Evolutionary conservation across 441 rosid species (phyloP).

Genomic region (Brassica balearica): DNA sequence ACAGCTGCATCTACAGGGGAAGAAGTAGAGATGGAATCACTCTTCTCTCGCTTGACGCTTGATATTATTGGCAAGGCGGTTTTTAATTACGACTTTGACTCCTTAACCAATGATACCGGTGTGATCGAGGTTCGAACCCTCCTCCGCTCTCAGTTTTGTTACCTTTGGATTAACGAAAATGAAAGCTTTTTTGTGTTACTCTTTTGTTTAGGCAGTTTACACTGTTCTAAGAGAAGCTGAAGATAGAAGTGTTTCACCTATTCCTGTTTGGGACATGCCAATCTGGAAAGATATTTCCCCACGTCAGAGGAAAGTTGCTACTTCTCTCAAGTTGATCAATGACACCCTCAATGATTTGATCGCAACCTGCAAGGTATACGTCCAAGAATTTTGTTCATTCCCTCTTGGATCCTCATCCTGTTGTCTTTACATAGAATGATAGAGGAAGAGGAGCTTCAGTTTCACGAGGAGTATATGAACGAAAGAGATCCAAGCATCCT

Average conservation of each 20-base stretch:
- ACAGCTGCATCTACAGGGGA: slow-evolving; percentile 84
- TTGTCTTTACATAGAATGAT: slow-evolving; percentile 77
- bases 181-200: slow-evolving; percentile 23
- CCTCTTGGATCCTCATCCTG: slow-evolving; percentile 11
- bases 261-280: slow-evolving; percentile 94
- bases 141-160: slow-evolving; percentile 6
- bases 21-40: slow-evolving; percentile 95
- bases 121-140: slow-evolving; percentile 78
- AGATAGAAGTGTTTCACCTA: slow-evolving; percentile 92
- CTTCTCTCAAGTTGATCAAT: slow-evolving; percentile 85
- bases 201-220: slow-evolving; percentile 78
- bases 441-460: slow-evolving; percentile 92
- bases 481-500: slow-evolving; percentile 99
- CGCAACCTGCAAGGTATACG: slow-evolving; percentile 84
- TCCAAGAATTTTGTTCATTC: not conserved
- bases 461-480: slow-evolving; percentile 91
- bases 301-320: slow-evolving; percentile 74
- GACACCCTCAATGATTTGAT: slow-evolving; percentile 78
- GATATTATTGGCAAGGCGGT: slow-evolving; percentile 98
- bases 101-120: slow-evolving; percentile 89
- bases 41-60: slow-evolving; percentile 93
- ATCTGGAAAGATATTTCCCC: slow-evolving; percentile 97
- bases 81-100: slow-evolving; percentile 94
- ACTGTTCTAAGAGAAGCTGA: slow-evolving; percentile 95
- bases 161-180: slow-evolving; percentile 16